Evolutionary conservation across 805 yeast genomes (phyloP), one percentile per base, ranked within the genome.

Genomic region (Saturnispora serradocipensis): DNA sequence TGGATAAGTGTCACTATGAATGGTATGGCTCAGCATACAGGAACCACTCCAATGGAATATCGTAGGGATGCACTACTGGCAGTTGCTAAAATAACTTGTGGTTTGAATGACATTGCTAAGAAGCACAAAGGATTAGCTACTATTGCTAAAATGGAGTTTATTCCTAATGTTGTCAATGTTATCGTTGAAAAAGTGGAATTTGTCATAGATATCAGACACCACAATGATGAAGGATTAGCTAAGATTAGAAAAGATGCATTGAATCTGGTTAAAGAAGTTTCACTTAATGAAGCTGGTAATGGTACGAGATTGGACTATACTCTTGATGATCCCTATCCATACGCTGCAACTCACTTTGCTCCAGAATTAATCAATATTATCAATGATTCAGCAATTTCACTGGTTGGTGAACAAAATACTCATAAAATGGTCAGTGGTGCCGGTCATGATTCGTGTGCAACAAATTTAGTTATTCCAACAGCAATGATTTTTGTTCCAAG

Each of bases 401-500:
- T 77, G 35, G 77, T 73, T 52, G 81, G 81, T 1, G 65, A 67
- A 25, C 73, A 69, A 2, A 62, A 71, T 38, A 67, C 70, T 10
- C 66, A 72, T 40, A 72, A 69, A 38, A 80, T 82, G 49, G 73
- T 75, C 45, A 77, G 84, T 56, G 88, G 90, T 28, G 88, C 89
- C 5, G 88, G 86, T 10, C 90, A 84, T 57, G 90, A 84, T 60
- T 80, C 86, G 7, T 81, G 87, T 58, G 72, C 76, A 22, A 79
- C 84, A 2, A 72, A 78, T 8, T 58, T 67, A 5, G 70, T 72
- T 45, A 75, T 78, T 40, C 89, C 90, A 40, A 82, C 89, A 0
- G 77, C 87, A 2, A 84, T 84, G 88, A 77, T 84, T 34, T 84
- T 84, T 62, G 79, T 82, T 58, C 89, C 90, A 7, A 76, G 84